These are phyloP conservation scores for Colletotrichum sidae DNA, from an alignment of 2,329 filamentous ascomycete genomes.

Conservation along the genomic window DNA sequence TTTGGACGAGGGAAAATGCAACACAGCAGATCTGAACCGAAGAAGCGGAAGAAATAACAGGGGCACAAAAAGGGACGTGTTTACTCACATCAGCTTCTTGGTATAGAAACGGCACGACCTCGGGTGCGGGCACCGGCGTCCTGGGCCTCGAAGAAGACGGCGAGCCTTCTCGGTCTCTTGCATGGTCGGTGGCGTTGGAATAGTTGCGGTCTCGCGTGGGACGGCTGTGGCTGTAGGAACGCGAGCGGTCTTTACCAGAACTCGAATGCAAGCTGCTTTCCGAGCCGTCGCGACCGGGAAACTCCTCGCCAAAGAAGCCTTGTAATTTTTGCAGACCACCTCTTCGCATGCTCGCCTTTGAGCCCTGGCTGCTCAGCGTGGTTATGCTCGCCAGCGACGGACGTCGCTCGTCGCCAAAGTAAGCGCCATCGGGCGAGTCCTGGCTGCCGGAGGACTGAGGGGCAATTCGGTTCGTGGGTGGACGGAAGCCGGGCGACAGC, in stretches of 20 bases:
- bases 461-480: constrained; percentile 42
- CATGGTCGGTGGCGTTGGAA: constrained; percentile 80
- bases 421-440: constrained; percentile 71
- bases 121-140: constrained; percentile 88
- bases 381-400: constrained; percentile 91
- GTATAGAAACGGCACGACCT: constrained; percentile 97
- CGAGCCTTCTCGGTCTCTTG: constrained; percentile 72
- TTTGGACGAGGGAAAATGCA: constrained; percentile 31
- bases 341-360: constrained; percentile 77
- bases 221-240: constrained; percentile 70
- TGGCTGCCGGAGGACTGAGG: constrained; percentile 59
- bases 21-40: constrained; percentile 41
- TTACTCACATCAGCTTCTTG: constrained; percentile 82
- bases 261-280: constrained; percentile 72
- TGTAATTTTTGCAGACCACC: constrained; percentile 86
- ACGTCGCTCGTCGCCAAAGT: constrained; percentile 78
- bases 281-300: constrained; percentile 78
- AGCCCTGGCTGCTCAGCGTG: constrained; percentile 86
- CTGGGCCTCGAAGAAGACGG: constrained; percentile 81
- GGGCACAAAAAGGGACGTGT: constrained; percentile 22
- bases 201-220: constrained; percentile 79
- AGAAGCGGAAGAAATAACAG: constrained; percentile 39
- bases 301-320: constrained; percentile 93
- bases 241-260: constrained; percentile 70
- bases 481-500: constrained; percentile 76